A percentile compares a stretch with the other conserved stretches of the same genome.
Evolutionary conservation across 1,139 yeast species (phyloP).

Genomic region (Suhomyces atakaporum): DNA sequence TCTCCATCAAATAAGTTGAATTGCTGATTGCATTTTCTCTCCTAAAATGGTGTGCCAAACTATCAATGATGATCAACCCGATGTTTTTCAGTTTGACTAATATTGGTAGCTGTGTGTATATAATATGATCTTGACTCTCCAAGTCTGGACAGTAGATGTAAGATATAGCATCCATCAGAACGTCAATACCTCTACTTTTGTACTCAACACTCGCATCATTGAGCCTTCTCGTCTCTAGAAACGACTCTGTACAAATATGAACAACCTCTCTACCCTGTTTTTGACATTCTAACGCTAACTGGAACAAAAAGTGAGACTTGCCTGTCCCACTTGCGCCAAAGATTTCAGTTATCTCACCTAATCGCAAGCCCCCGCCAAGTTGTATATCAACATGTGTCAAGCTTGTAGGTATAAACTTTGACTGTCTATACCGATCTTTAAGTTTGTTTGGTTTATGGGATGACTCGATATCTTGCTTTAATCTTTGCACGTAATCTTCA

Average conservation of each 20-base stretch:
- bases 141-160: conserved; percentile 68
- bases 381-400: conserved; percentile 54
- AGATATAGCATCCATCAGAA: conserved; percentile 52
- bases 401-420: conserved; percentile 57
- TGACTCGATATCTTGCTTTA: conserved; percentile 12
- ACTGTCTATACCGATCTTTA: not conserved
- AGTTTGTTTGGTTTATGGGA: conserved; percentile 5
- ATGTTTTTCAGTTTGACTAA: conserved; percentile 52
- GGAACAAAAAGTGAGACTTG: conserved; percentile 75
- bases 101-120: conserved; percentile 70
- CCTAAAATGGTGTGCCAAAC: conserved; percentile 83
- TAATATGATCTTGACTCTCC: conserved; percentile 72
- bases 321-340: conserved; percentile 87
- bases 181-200: conserved; percentile 18
- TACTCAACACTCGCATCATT: conserved; percentile 26
- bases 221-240: conserved; percentile 65
- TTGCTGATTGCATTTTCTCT: conserved; percentile 55
- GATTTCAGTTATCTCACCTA: conserved; percentile 72
- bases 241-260: conserved; percentile 76
- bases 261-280: conserved; percentile 45
- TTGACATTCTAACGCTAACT: conserved; percentile 61
- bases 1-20: conserved; percentile 27
- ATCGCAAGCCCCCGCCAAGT: conserved; percentile 69
- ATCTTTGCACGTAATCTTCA: conserved; percentile 29
- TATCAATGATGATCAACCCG: conserved; percentile 55